Percentiles rank a stretch among this genome's conserved stretches.
Evolutionary conservation across 805 yeast species (phyloP).

Genomic region (Saccharomycopsis malanga): DNA sequence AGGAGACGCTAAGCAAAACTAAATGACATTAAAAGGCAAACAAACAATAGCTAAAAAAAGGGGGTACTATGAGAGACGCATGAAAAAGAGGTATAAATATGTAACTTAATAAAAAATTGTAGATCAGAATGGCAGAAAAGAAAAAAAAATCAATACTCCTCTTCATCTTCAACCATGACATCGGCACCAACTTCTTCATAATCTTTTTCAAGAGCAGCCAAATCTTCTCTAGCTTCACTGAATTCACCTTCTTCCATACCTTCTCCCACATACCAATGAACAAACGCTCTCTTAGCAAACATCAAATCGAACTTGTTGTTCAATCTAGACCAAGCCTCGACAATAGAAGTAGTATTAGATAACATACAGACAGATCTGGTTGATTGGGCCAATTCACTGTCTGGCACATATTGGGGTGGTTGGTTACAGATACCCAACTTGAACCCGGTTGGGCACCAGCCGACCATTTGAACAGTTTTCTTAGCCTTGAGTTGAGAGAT

Average conservation of each 20-base stretch:
- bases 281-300: constrained; percentile 98
- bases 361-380: constrained; percentile 97
- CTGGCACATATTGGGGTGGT: constrained; percentile 88
- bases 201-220: constrained; percentile 95
- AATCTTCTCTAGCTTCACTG: constrained; percentile 96
- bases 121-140: neutral
- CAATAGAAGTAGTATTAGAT: constrained; percentile 95
- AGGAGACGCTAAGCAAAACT: too few species aligned
- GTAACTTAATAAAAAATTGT: too few species aligned
- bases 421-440: constrained; percentile 98
- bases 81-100: too few species aligned
- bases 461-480: constrained; percentile 94
- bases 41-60: too few species aligned
- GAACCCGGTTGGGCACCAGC: constrained; percentile 99
- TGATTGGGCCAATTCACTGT: constrained; percentile 85
- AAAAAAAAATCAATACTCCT: neutral
- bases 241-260: constrained; percentile 99
- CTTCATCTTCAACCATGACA: constrained; percentile 68
- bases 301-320: constrained; percentile 94
- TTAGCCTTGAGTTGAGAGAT: constrained; percentile 89
- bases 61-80: too few species aligned
- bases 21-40: too few species aligned
- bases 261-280: constrained; percentile 99
- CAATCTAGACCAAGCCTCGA: constrained; percentile 97
- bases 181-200: constrained; percentile 95